Conservation (phyloP, 2,329 filamentous ascomycete species). For the Pseudogymnoascus sp. region DNA sequence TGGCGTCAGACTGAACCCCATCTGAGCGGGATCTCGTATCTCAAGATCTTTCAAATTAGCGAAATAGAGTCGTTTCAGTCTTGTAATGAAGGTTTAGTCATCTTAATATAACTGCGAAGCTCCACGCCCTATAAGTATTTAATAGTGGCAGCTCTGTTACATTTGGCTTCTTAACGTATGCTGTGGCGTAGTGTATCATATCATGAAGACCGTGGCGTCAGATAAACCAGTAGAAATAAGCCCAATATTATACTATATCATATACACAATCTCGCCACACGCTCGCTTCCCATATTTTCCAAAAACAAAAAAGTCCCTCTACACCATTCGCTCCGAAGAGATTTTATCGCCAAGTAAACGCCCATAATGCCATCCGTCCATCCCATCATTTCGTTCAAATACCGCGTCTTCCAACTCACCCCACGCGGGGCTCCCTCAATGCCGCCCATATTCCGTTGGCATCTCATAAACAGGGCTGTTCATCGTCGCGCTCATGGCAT, state of each 20-base stretch:
- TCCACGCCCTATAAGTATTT: too few relatives aligned
- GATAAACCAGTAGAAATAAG: not conserved
- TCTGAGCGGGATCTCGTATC: too few relatives aligned
- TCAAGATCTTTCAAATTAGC: too few relatives aligned
- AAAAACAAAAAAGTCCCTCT: not conserved
- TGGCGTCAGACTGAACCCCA: too few relatives aligned
- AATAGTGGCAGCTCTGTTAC: too few relatives aligned
- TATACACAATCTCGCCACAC: not conserved
- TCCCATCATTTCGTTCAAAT: not conserved
- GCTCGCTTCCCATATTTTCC: not conserved
- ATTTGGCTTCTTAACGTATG: too few relatives aligned
- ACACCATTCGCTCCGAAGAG: not conserved
- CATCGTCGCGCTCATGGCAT: not conserved
- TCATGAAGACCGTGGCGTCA: not conserved
- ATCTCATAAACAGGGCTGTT: constrained; percentile 1
- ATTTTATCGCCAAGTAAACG: not conserved
- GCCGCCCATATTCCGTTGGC: not conserved
- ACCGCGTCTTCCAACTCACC: not conserved
- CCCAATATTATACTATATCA: not conserved
- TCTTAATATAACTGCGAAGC: too few relatives aligned
- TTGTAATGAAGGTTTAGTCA: too few relatives aligned
- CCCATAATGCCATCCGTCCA: not conserved
- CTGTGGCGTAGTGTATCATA: not conserved
- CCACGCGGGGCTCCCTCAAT: not conserved
- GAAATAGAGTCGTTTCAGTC: too few relatives aligned